phyloP scores from a whole-genome alignment of 2,329 filamentous ascomycete species.

The Penicillium occitanis region DNA sequence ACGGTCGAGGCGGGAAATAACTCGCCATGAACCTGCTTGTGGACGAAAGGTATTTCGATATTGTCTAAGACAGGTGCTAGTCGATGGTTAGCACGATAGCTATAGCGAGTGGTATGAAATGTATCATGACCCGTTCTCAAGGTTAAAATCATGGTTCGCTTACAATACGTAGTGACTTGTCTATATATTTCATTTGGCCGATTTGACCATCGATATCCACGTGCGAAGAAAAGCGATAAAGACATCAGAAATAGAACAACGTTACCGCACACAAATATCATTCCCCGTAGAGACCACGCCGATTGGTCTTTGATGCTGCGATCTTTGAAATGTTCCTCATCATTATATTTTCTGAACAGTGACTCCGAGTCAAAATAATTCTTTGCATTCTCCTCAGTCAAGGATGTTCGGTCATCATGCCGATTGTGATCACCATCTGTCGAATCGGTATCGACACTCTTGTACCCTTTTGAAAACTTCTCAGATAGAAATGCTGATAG shows the following conservation, averaged over 20 bases:
- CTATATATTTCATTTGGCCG: neutral
- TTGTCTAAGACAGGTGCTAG: slow-evolving; percentile 24
- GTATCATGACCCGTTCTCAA: neutral
- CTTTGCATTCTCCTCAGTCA: neutral
- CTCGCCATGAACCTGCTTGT: slow-evolving; percentile 27
- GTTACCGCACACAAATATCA: neutral
- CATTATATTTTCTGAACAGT: neutral
- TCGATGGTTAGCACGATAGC: neutral
- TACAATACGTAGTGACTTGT: slow-evolving; percentile 14
- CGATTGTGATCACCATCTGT: slow-evolving; percentile 3
- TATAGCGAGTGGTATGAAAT: neutral
- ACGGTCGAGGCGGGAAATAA: slow-evolving; percentile 28
- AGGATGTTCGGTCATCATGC: neutral
- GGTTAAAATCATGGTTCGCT: neutral
- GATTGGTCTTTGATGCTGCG: neutral
- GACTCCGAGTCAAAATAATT: neutral
- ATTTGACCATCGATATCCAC: neutral
- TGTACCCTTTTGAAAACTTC: neutral
- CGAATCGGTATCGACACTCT: neutral
- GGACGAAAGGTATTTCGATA: slow-evolving; percentile 20
- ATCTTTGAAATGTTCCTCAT: neutral
- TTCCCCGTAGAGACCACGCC: neutral
- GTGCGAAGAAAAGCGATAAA: neutral
- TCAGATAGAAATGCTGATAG: neutral
- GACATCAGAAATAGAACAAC: slow-evolving; percentile 6